Base-by-base conservation (phyloP, 2,329 filamentous ascomycete genomes). In the Reticulascus tulasneorum region DNA sequence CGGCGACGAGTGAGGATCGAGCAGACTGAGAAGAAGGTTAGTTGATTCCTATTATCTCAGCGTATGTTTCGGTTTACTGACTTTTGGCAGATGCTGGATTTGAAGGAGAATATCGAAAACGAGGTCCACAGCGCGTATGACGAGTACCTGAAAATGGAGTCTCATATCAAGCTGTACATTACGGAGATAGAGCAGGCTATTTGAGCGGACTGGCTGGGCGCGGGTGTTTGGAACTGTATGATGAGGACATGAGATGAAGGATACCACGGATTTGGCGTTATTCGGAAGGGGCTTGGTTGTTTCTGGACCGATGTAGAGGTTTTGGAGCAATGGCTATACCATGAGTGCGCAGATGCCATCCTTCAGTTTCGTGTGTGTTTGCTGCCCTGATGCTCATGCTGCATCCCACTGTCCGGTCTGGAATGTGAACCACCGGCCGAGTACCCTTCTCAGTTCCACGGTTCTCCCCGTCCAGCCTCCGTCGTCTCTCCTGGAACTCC, bases 131-230 rank as follows among this genome's bases (percentile, higher is more conserved):
- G 78, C 37, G 89, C 93, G 1, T 81, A 94, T 51, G 90, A 94
- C 48, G 88, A 97, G 67, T 98, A 95, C 63, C 75, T 94, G 57
- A 96, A 96, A 78, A 84, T 98, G 79, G 91, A 97, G 62, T 84
- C 88, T 23, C 93, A 98, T 58, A 94, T 98, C 60, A 91, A 90
- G 64, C 72, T 97, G 45, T 98, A 98, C 69, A 94, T 98, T 55
- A 94, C 86, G 5, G 93, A 98, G 72, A 96, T 98, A 90, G 93
- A 97, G 64, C 90, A 96, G 64, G 84, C 82, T 38, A 78, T 93
- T 49, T 69, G 10, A 24, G 15, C n/a, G n/a, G n/a, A n/a, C n/a
- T n/a, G n/a, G n/a, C n/a, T n/a, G n/a, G n/a, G n/a, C n/a, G 17
- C 18, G 9, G 22, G 15, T 20, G 4, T 29, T 22, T 32, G 16